Evolutionary conservation across 495 filamentous ascomycete species (phyloP).

Genomic region (Annulohypoxylon bovei): DNA sequence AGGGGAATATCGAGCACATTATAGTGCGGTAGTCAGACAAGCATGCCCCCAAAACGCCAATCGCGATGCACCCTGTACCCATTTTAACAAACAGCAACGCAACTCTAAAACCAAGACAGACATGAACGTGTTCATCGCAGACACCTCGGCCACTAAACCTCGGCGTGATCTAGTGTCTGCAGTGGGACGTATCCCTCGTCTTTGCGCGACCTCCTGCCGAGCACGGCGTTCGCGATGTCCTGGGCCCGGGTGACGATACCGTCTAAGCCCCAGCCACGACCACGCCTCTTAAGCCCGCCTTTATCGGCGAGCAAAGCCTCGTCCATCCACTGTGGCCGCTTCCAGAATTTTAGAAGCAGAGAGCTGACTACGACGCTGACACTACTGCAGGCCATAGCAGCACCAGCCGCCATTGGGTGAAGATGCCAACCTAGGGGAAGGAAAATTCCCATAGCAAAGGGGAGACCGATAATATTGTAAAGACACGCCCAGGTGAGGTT

Average conservation of each 20-base stretch:
- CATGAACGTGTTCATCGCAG: neutral
- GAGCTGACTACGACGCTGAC: conserved; percentile 90
- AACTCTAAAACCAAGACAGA: neutral
- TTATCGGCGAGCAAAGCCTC: conserved; percentile 70
- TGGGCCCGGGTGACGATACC: conserved; percentile 51
- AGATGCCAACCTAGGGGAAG: conserved; percentile 87
- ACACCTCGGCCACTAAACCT: conserved; percentile 29
- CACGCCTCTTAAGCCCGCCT: conserved; percentile 52
- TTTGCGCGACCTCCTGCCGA: conserved; percentile 51
- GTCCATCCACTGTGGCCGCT: conserved; percentile 88
- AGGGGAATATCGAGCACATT: conserved; percentile 18
- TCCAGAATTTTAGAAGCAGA: conserved; percentile 88
- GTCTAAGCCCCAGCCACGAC: conserved; percentile 59
- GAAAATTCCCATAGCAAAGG: conserved; percentile 96
- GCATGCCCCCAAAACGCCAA: conserved; percentile 13
- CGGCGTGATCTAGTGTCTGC: conserved; percentile 55
- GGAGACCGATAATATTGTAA: conserved; percentile 92
- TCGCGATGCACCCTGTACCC: conserved; percentile 20
- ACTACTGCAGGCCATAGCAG: conserved; percentile 91
- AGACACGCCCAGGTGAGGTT: conserved; percentile 91
- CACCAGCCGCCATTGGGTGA: conserved; percentile 93
- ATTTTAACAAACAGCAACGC: neutral
- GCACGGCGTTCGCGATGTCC: conserved; percentile 48
- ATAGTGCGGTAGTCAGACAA: neutral
- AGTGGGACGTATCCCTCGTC: conserved; percentile 69